A percentile compares a stretch with the other conserved stretches of the same genome.
Evolutionary conservation across 805 yeast genomes (phyloP).

Genomic region (Ogataea naganishii): DNA sequence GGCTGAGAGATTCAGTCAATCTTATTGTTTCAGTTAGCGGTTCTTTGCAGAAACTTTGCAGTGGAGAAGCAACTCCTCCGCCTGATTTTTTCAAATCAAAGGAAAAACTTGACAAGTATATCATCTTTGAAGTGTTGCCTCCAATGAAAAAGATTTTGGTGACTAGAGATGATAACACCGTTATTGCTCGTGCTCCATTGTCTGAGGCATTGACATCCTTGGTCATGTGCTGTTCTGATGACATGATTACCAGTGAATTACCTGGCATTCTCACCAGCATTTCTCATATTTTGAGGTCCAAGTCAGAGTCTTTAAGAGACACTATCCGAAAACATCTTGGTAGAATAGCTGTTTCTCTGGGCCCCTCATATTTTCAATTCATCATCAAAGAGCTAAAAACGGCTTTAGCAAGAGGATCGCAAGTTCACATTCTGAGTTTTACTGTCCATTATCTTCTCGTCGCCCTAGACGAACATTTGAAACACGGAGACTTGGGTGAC

Average conservation of each 20-base stretch:
- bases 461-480: constrained; percentile 34
- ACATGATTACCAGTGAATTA: constrained; percentile 45
- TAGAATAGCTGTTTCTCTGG: constrained; percentile 54
- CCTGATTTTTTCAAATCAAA: constrained; percentile 25
- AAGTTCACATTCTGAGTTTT: constrained; percentile 84
- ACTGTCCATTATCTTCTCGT: constrained; percentile 71
- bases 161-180: constrained; percentile 70
- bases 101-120: constrained; percentile 33
- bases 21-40: constrained; percentile 50
- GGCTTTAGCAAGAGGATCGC: constrained; percentile 84
- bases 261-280: constrained; percentile 80
- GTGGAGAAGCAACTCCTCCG: constrained; percentile 9
- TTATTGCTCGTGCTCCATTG: constrained; percentile 65
- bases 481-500: constrained; percentile 71
- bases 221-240: constrained; percentile 51
- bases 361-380: constrained; percentile 65
- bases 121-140: constrained; percentile 52
- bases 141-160: constrained; percentile 51
- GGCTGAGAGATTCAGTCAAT: constrained; percentile 47
- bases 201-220: constrained; percentile 73
- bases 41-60: constrained; percentile 23
- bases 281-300: constrained; percentile 82
- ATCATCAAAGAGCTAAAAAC: constrained; percentile 68
- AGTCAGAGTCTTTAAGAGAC: constrained; percentile 84
- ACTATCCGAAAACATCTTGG: constrained; percentile 71